These are phyloP conservation scores for Pseudogymnoascus sp. DNA, from an alignment of 2,329 filamentous ascomycete species.

Conservation along the genomic window DNA sequence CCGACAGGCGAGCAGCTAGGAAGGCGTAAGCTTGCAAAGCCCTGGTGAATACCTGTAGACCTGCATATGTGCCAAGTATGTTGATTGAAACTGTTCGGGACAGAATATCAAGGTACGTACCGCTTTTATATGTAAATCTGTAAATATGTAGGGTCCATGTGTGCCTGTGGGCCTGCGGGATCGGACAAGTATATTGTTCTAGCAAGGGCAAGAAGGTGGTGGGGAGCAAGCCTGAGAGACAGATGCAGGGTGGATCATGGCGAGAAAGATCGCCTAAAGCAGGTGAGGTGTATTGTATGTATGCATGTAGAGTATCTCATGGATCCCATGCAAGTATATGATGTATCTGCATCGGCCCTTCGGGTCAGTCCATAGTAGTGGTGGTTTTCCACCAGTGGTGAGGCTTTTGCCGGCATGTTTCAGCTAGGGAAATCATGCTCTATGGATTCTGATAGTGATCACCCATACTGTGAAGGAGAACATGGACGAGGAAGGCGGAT, in stretches of 20 bases:
- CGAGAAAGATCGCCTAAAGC: conserved; percentile 3
- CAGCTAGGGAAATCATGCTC: neutral
- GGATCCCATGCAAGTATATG: neutral
- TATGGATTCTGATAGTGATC: neutral
- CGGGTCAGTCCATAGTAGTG: neutral
- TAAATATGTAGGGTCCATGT: neutral
- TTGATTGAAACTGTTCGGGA: neutral
- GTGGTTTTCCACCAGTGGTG: neutral
- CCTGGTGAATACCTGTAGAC: neutral
- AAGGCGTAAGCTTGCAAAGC: neutral
- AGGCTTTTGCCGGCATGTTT: neutral
- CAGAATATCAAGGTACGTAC: neutral
- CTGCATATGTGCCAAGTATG: conserved; percentile 6
- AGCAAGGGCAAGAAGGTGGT: neutral
- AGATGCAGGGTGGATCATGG: neutral
- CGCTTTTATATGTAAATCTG: conserved; percentile 2
- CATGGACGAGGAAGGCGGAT: neutral
- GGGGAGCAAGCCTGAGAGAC: neutral
- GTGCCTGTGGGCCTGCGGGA: neutral
- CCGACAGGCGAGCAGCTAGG: neutral
- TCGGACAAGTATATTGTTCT: neutral
- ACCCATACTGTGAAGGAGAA: neutral
- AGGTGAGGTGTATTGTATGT: neutral
- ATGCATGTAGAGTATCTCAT: neutral
- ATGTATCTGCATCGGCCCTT: conserved; percentile 4